A percentile compares a stretch with the other conserved stretches of the same genome.
These are phyloP conservation scores for Cryptosporidium sp. DNA, from an alignment of 169 alveolate genomes.

Conservation along the genomic window DNA sequence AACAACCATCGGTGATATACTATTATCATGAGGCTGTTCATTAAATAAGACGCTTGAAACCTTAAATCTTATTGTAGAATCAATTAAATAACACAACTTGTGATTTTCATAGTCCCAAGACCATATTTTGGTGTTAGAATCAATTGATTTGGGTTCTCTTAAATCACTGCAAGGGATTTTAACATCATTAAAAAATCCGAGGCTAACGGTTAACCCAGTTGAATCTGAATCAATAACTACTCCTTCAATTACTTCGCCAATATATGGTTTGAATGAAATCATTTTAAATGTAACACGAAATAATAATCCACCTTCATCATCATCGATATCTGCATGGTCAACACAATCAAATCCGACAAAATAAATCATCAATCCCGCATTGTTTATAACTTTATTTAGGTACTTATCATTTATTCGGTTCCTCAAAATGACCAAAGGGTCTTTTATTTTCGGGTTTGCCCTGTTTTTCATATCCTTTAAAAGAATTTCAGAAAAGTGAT, in stretches of 20 bases:
- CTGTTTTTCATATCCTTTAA: not conserved
- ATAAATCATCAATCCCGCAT: slow-evolving; percentile 49
- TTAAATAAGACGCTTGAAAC: slow-evolving; percentile 42
- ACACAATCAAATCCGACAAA: slow-evolving; percentile 42
- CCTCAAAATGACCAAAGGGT: slow-evolving; percentile 25
- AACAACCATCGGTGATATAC: slow-evolving; percentile 46
- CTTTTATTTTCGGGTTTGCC: not conserved
- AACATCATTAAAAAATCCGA: slow-evolving; percentile 59
- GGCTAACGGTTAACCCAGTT: slow-evolving; percentile 65
- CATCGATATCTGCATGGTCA: slow-evolving; percentile 62
- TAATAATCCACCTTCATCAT: slow-evolving; percentile 28
- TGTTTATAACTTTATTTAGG: slow-evolving; percentile 35
- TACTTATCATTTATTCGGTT: slow-evolving; percentile 59
- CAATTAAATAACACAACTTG: slow-evolving; percentile 27
- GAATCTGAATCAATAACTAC: slow-evolving; percentile 52
- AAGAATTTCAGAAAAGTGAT: not conserved
- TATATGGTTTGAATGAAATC: slow-evolving; percentile 59
- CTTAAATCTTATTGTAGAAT: slow-evolving; percentile 47
- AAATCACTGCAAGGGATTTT: slow-evolving; percentile 66
- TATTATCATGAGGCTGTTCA: slow-evolving; percentile 12
- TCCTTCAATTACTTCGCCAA: slow-evolving; percentile 61
- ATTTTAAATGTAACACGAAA: slow-evolving; percentile 44
- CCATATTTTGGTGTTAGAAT: slow-evolving; percentile 50
- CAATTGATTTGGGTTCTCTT: slow-evolving; percentile 67
- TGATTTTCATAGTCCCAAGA: slow-evolving; percentile 75